Evolutionary conservation across 352 stramenopile genomes (phyloP).

Genomic region (Globisporangium viniferum): DNA sequence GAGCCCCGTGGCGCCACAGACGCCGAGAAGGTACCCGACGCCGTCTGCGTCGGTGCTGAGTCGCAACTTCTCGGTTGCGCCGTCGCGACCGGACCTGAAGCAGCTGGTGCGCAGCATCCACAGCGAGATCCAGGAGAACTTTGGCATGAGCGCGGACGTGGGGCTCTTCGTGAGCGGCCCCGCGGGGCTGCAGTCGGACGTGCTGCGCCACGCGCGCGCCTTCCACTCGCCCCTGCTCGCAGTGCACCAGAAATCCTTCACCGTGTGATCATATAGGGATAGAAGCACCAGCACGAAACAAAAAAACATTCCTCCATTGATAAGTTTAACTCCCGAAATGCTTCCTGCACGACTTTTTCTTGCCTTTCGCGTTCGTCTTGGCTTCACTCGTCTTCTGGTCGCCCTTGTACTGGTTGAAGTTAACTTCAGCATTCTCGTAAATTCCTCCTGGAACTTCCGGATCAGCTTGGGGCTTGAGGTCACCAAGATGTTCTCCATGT

Average conservation of each 20-base stretch:
- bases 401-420: too few relatives aligned
- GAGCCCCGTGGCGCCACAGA: slow-evolving; percentile 31
- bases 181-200: slow-evolving; percentile 31
- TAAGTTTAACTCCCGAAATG: too few relatives aligned
- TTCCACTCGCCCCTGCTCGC: slow-evolving; percentile 19
- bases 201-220: slow-evolving; percentile 23
- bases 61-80: slow-evolving; percentile 37
- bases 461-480: too few relatives aligned
- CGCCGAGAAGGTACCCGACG: slow-evolving; percentile 30
- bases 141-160: slow-evolving; percentile 37
- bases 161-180: slow-evolving; percentile 47
- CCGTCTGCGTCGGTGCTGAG: slow-evolving; percentile 27
- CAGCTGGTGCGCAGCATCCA: slow-evolving; percentile 31
- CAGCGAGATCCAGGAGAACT: slow-evolving; percentile 49
- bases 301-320: too few relatives aligned
- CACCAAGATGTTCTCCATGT: too few relatives aligned
- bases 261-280: slow-evolving; percentile 21
- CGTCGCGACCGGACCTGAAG: slow-evolving; percentile 32
- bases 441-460: too few relatives aligned
- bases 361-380: too few relatives aligned
- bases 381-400: too few relatives aligned
- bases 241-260: slow-evolving; percentile 40
- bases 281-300: too few relatives aligned
- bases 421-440: too few relatives aligned
- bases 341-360: too few relatives aligned